Conservation (phyloP, 2,329 filamentous ascomycete genomes). For the Nannizziopsis arthrosporioides region DNA sequence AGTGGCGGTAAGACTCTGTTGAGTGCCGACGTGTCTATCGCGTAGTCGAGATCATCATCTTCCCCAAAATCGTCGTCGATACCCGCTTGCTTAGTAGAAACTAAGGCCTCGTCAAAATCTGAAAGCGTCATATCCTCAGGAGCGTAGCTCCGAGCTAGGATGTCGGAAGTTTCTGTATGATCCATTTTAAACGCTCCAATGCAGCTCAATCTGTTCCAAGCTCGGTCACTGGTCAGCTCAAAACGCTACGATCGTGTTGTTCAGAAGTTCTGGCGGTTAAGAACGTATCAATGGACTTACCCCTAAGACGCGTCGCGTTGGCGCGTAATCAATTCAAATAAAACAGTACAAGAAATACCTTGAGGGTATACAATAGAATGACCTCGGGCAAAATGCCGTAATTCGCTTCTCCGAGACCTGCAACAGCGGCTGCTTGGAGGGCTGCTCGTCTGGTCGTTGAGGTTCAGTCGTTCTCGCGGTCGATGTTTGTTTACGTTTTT, state of each 20-base stretch:
- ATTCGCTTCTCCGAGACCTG: neutral
- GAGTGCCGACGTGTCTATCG: slow-evolving; percentile 38
- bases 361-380: neutral
- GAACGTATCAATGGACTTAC: neutral
- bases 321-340: neutral
- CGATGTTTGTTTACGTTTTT: neutral
- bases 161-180: slow-evolving; percentile 18
- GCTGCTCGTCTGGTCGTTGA: neutral
- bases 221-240: neutral
- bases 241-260: neutral
- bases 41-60: slow-evolving; percentile 32
- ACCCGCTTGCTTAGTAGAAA: slow-evolving; percentile 26
- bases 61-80: slow-evolving; percentile 7
- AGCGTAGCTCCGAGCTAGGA: slow-evolving; percentile 17
- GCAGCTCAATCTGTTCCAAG: neutral
- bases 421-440: neutral
- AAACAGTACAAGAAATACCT: neutral
- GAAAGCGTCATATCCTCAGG: slow-evolving; percentile 19
- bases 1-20: slow-evolving; percentile 40
- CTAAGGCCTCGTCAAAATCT: slow-evolving; percentile 34
- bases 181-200: slow-evolving; percentile 2
- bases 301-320: neutral
- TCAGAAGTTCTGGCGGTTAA: no score
- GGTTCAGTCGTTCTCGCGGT: neutral
- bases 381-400: neutral